Conservation (phyloP, 1,284 basidiomycete genomes). For the Mycena sp. region DNA sequence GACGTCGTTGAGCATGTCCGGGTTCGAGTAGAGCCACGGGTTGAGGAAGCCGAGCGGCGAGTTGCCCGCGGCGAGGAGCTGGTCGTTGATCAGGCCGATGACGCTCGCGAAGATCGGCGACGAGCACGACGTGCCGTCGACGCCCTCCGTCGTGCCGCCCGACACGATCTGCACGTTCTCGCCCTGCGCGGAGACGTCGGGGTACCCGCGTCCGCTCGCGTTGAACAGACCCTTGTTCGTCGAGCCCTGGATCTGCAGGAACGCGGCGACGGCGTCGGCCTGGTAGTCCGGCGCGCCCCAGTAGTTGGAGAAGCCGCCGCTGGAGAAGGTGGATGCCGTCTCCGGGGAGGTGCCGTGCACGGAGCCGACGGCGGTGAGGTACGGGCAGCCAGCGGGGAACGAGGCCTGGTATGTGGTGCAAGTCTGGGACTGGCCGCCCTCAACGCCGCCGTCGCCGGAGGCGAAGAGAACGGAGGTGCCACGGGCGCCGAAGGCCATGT, state of each 20-base stretch:
- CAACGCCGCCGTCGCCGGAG: constrained; percentile 76
- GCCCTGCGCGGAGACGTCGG: constrained; percentile 26
- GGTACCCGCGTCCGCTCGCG: constrained; percentile 19
- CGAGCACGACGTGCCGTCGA: constrained; percentile 26
- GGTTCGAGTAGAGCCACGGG: constrained; percentile 22
- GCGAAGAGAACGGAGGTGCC: constrained; percentile 71
- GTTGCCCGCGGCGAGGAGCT: constrained; percentile 21
- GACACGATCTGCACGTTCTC: constrained; percentile 25
- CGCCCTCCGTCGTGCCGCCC: not conserved
- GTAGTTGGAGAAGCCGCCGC: constrained; percentile 60
- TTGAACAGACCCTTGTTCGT: constrained; percentile 54
- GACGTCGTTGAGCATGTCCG: constrained; percentile 22
- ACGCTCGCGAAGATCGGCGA: constrained; percentile 29
- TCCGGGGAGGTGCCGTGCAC: constrained; percentile 33
- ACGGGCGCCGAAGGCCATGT: constrained; percentile 55
- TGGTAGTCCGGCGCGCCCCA: constrained; percentile 55
- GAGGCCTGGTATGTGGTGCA: constrained; percentile 51
- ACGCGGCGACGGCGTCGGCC: constrained; percentile 47
- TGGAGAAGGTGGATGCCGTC: constrained; percentile 32
- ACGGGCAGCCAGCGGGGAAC: constrained; percentile 25
- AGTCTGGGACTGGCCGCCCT: constrained; percentile 60
- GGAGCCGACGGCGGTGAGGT: constrained; percentile 57
- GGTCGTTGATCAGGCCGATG: constrained; percentile 25
- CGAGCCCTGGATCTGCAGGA: constrained; percentile 48
- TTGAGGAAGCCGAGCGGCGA: constrained; percentile 26